These are phyloP conservation scores for Trichoderma hamatum DNA, from an alignment of 2,329 filamentous ascomycete species.

Conservation along the genomic window DNA sequence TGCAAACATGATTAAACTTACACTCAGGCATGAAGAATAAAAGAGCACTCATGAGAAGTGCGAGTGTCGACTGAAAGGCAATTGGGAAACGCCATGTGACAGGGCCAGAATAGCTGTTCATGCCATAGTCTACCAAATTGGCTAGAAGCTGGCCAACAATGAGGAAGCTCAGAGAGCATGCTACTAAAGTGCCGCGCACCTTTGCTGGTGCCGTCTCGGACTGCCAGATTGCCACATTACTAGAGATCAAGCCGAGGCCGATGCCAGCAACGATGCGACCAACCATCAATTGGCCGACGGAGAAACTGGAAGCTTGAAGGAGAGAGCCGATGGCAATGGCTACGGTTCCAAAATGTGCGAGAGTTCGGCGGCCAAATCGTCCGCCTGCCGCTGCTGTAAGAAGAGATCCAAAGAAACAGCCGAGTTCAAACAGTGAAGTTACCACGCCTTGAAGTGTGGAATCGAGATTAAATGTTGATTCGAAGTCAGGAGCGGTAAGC, in stretches of 20 bases:
- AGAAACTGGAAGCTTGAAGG: conserved; percentile 49
- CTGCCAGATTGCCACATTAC: conserved; percentile 40
- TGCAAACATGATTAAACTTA: not conserved
- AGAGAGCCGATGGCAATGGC: conserved; percentile 51
- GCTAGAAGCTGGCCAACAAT: conserved; percentile 51
- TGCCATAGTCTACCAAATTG: conserved; percentile 49
- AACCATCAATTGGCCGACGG: conserved; percentile 49
- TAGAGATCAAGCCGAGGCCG: not conserved
- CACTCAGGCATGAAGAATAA: conserved; percentile 35
- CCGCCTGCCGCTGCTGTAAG: conserved; percentile 47
- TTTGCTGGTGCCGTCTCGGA: conserved; percentile 34
- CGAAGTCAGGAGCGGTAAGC: conserved; percentile 15
- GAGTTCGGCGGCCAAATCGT: conserved; percentile 47
- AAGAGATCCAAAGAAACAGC: conserved; percentile 21
- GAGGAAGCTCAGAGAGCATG: conserved; percentile 37
- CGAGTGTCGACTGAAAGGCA: conserved; percentile 38
- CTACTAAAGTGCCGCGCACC: conserved; percentile 30
- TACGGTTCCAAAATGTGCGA: conserved; percentile 46
- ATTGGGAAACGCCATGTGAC: conserved; percentile 45
- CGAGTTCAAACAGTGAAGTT: conserved; percentile 16
- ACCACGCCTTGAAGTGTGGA: conserved; percentile 18
- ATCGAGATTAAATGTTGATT: conserved; percentile 19
- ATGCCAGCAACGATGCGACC: conserved; percentile 51
- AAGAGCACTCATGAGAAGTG: conserved; percentile 40
- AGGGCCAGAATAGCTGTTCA: conserved; percentile 16